Base-by-base conservation (phyloP, 768 basidiomycete species). In the Russula compacta region DNA sequence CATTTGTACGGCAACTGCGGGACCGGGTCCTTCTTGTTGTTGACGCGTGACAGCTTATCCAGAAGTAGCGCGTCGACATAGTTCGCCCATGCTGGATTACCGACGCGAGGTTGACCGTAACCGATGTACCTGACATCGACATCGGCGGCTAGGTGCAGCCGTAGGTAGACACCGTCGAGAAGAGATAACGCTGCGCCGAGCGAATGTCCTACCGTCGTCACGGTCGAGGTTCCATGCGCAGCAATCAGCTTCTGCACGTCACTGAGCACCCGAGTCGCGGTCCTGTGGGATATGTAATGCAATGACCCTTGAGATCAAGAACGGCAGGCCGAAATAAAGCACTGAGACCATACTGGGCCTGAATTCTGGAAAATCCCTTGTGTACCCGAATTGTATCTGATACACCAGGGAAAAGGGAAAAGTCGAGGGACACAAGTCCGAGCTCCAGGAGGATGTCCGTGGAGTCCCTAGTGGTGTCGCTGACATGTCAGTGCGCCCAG, bases 371-470 rank as follows among this genome's bases (percentile, higher is more conserved):
- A 69, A 85, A 86, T 4, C 85, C 84, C 40, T 75, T 72, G 65
- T 82, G 84, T 17, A 79, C 82, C 58, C 69, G 64, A 19, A 82
- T 77, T 39, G 58, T 70, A 17, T 69, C 69, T 35, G 75, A 66
- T 14, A 83, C 69, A 1, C 82, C 83, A 1, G 84, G 84, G 73
- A 85, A 86, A 7, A 85, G 75, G 0, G 70, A 69, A 1, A 75
- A 33, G 65, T 81, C 70, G 32, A 84, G 73, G 15, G 59, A 64
- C 24, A 29, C 24, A 29, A 29, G 24, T 35, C 71, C 68, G 67
- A 75, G 71, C 36, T 71, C 1, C 53, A 84, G 70, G 59, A 82
- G 71, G 56, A 65, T 56, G 66, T 85, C 81, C 14, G 80, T 84
- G 24, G 24, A 29, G 24, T 29, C 24, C 1, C 24, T 29, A 3